These are phyloP conservation scores for Polygonum maritimum DNA, from an alignment of 148 eudicot species.

Conservation along the genomic window DNA sequence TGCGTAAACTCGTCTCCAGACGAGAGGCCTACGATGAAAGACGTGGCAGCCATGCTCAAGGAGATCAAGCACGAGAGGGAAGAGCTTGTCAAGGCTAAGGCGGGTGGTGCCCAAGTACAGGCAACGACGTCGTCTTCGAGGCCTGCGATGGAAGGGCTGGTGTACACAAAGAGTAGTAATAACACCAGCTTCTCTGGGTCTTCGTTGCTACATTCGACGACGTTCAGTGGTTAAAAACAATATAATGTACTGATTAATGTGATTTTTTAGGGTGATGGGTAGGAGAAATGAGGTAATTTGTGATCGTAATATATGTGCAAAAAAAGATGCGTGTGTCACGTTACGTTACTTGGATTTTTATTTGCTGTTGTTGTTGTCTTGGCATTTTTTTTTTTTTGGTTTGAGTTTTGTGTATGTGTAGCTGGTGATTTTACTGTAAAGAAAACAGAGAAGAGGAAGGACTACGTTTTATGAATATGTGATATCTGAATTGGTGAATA, in stretches of 20 bases:
- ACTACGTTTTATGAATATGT: not conserved
- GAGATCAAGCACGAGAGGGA: slow-evolving; percentile 68
- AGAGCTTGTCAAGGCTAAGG: slow-evolving; percentile 41
- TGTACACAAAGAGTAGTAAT: slow-evolving; percentile 30
- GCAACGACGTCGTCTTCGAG: slow-evolving; percentile 27
- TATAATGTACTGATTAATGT: not conserved
- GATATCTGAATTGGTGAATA: not conserved
- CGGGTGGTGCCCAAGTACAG: slow-evolving; percentile 9
- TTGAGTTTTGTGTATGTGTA: not conserved
- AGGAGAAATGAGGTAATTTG: not conserved
- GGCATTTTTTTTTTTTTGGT: not conserved
- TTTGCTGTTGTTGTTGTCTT: not conserved
- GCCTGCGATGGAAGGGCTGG: slow-evolving; percentile 18
- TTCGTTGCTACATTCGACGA: slow-evolving; percentile 59
- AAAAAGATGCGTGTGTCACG: not conserved
- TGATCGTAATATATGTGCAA: not conserved
- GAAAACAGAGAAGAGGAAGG: not conserved
- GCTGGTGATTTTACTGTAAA: not conserved
- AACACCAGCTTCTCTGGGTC: slow-evolving; percentile 65
- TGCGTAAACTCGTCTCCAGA: slow-evolving; percentile 57
- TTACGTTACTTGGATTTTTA: not conserved
- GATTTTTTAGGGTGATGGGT: not conserved
- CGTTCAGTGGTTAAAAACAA: not conserved
- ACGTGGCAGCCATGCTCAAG: slow-evolving; percentile 79
- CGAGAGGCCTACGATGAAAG: slow-evolving; percentile 83